Conservation (phyloP, 208 protist genomes). For the Herpetomonas tarakana region DNA sequence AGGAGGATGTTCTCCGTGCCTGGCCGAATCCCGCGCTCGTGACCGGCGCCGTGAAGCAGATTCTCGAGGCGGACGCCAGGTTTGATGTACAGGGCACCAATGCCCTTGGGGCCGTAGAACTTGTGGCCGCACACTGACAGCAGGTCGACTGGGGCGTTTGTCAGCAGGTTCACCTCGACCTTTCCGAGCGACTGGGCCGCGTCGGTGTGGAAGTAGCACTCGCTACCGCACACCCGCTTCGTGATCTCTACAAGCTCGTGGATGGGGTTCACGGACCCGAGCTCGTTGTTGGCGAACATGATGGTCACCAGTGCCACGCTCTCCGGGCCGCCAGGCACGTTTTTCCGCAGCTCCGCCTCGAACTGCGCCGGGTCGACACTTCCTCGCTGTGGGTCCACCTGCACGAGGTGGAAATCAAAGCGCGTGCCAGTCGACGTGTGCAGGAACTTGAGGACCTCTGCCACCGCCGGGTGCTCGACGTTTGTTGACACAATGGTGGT, state of each 20-base stretch:
- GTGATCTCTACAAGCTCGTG: conserved; percentile 60
- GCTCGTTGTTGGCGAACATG: conserved; percentile 97
- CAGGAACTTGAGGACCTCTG: conserved; percentile 69
- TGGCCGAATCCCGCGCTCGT: conserved; percentile 76
- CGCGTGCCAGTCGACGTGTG: conserved; percentile 9
- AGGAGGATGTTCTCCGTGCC: conserved; percentile 88
- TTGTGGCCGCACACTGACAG: conserved; percentile 98
- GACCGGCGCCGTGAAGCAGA: conserved; percentile 75
- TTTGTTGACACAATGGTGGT: conserved; percentile 67
- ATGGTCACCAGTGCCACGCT: conserved; percentile 83
- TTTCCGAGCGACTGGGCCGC: conserved; percentile 97
- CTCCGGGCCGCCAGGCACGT: conserved; percentile 35
- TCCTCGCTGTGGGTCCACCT: conserved; percentile 39
- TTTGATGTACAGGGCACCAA: conserved; percentile 73
- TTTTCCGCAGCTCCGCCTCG: conserved; percentile 17
- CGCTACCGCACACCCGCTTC: conserved; percentile 56
- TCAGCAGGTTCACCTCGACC: conserved; percentile 93
- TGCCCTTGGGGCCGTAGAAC: conserved; percentile 96
- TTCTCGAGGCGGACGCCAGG: conserved; percentile 52
- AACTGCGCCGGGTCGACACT: conserved; percentile 30
- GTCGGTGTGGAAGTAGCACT: conserved; percentile 92
- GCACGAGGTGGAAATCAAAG: conserved; percentile 26
- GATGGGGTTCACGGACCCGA: conserved; percentile 92
- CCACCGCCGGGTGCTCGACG: conserved; percentile 86
- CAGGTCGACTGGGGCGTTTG: conserved; percentile 89